Evolutionary conservation across 495 filamentous ascomycete species (phyloP).

Genomic region (Aspergillus heteromorphus): DNA sequence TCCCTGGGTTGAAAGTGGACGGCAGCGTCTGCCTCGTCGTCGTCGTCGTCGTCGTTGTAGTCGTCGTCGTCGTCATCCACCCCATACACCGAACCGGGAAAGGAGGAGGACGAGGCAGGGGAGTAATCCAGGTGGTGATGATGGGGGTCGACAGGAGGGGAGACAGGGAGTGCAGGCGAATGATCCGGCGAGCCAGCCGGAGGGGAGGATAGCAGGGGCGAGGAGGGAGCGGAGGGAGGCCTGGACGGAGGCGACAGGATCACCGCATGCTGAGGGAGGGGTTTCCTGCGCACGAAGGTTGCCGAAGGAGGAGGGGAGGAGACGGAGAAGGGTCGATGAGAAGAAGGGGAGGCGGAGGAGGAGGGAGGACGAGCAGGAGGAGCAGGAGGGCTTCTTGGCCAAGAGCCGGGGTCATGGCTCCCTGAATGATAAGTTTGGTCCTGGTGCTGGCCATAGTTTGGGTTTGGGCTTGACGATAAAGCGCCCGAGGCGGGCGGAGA

Average conservation of each 20-base stretch:
- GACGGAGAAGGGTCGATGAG: slow-evolving; percentile 12
- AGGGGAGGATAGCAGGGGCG: slow-evolving; percentile 26
- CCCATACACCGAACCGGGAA: slow-evolving; percentile 20
- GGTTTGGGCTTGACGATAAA: slow-evolving; percentile 3
- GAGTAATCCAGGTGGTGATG: slow-evolving; percentile 6
- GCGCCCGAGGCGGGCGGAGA: slow-evolving; percentile 25
- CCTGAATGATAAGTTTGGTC: slow-evolving; percentile 5
- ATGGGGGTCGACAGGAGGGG: slow-evolving; percentile 10
- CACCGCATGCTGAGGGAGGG: slow-evolving; percentile 32
- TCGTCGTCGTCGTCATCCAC: slow-evolving; percentile 4
- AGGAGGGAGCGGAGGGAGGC: slow-evolving; percentile 14
- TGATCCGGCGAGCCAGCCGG: slow-evolving; percentile 24
- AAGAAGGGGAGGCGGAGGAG: slow-evolving; percentile 11
- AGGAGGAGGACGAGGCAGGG: slow-evolving; percentile 14
- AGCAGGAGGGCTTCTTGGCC: slow-evolving; percentile 6
- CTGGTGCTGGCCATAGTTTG: background rate
- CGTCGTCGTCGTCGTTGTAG: background rate
- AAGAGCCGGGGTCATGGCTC: slow-evolving; percentile 3
- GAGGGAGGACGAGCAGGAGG: slow-evolving; percentile 7
- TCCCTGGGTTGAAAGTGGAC: slow-evolving; percentile 32
- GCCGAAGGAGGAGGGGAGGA: slow-evolving; percentile 17
- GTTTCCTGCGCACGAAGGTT: slow-evolving; percentile 31
- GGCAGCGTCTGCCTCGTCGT: slow-evolving; percentile 7
- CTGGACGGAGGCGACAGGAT: slow-evolving; percentile 23
- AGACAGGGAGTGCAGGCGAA: slow-evolving; percentile 17